These are phyloP conservation scores for Plasmodiophora brassicae DNA, from an alignment of 208 protist species.

Conservation along the genomic window DNA sequence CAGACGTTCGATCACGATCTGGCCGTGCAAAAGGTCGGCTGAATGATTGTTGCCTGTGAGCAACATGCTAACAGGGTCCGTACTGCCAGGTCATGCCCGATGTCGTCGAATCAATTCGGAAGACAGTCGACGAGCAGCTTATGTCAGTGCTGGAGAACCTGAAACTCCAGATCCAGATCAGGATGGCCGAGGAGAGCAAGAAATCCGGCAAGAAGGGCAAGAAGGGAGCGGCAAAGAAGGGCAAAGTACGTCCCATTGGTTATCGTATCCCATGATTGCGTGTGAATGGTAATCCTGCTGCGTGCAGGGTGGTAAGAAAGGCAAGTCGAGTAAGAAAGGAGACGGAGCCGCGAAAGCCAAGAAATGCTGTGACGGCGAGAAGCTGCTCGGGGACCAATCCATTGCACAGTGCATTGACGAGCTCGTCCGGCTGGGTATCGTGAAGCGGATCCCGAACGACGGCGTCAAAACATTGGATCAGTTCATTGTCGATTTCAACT, in stretches of 20 bases:
- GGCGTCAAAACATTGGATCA: not conserved
- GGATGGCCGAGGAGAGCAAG: not conserved
- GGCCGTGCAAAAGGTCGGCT: not conserved
- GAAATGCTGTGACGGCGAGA: constrained; percentile 27
- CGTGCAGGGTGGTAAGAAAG: not conserved
- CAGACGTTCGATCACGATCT: not conserved
- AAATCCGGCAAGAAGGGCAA: constrained; percentile 18
- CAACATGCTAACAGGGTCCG: no score
- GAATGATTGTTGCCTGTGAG: no score
- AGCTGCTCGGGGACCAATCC: not conserved
- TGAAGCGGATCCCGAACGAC: not conserved
- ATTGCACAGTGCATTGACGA: not conserved
- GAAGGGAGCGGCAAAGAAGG: not conserved
- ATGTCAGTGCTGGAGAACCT: constrained; percentile 21
- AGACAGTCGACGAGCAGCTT: not conserved
- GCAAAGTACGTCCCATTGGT: not conserved
- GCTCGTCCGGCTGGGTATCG: constrained; percentile 21
- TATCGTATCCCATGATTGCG: not conserved
- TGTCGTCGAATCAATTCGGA: not conserved
- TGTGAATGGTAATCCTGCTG: not conserved
- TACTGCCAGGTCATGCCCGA: not conserved
- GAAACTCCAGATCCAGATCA: not conserved
- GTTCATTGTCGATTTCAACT: constrained; percentile 15
- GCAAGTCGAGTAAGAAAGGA: not conserved
- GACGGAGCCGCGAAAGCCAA: not conserved